Conservation (phyloP, 2,329 filamentous ascomycete genomes). For the Sodiomyces alkalinus region DNA sequence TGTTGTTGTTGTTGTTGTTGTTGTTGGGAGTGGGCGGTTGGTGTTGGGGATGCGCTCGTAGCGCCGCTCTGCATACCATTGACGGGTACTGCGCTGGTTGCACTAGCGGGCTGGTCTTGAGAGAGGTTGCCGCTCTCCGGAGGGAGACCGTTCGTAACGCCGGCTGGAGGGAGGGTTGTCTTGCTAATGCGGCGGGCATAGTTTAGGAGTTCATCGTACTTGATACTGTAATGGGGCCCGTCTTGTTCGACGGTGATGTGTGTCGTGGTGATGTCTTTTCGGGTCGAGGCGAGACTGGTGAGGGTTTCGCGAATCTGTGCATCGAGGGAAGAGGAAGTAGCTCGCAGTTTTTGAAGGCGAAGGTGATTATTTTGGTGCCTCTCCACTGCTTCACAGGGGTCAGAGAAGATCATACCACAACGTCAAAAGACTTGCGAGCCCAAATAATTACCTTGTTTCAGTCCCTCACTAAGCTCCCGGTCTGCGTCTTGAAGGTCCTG, state of each 20-base stretch:
- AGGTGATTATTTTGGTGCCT: constrained; percentile 60
- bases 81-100: constrained; percentile 3
- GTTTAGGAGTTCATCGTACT: constrained; percentile 57
- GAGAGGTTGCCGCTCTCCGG: constrained; percentile 1
- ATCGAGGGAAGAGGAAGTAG: constrained; percentile 50
- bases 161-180: constrained; percentile 58
- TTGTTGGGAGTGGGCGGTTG: constrained; percentile 5
- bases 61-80: constrained; percentile 7
- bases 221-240: constrained; percentile 38
- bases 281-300: constrained; percentile 52
- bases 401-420: no score
- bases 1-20: constrained; percentile 2
- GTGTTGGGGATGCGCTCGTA: constrained; percentile 11
- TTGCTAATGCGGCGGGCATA: constrained; percentile 71
- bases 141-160: constrained; percentile 24
- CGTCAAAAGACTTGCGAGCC: no score
- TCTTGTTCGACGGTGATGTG: constrained; percentile 40
- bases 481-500: constrained; percentile 59
- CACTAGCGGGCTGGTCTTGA: constrained; percentile 7
- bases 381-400: constrained; percentile 37
- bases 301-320: constrained; percentile 58
- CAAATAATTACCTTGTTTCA: constrained; percentile 53
- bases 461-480: constrained; percentile 45
- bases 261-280: constrained; percentile 55
- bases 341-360: constrained; percentile 53